These are phyloP conservation scores for Monosporozyma unispora DNA, from an alignment of 805 yeast species.

Conservation along the genomic window DNA sequence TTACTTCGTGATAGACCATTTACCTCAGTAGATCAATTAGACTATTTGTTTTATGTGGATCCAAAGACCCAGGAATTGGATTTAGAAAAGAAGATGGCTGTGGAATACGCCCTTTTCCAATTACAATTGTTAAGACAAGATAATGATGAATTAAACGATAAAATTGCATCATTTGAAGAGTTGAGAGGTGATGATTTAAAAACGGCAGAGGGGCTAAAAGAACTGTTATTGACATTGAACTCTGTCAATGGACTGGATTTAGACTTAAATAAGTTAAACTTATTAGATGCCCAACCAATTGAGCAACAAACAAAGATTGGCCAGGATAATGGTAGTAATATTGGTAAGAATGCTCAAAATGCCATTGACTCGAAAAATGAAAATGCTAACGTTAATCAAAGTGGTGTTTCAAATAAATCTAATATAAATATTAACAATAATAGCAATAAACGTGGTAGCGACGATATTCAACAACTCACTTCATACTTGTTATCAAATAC, in stretches of 20 bases:
- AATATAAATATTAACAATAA: neutral
- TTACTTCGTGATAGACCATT: constrained; percentile 9
- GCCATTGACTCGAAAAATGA: neutral
- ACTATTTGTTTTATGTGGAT: constrained; percentile 17
- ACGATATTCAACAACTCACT: constrained; percentile 21
- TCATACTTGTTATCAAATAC: constrained; percentile 25
- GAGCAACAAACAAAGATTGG: neutral
- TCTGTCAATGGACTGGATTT: constrained; percentile 16
- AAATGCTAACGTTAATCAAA: neutral
- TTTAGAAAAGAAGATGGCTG: constrained; percentile 21
- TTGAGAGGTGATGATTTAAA: constrained; percentile 8
- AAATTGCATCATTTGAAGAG: constrained; percentile 7
- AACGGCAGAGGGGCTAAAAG: constrained; percentile 15
- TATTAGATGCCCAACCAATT: neutral
- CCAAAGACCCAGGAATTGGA: constrained; percentile 15
- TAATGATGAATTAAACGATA: constrained; percentile 2
- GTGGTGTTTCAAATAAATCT: neutral
- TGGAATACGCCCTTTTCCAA: constrained; percentile 24
- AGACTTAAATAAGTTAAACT: constrained; percentile 7
- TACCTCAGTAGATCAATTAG: constrained; percentile 21
- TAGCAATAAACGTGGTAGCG: neutral
- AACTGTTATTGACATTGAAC: constrained; percentile 13
- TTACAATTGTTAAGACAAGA: constrained; percentile 11
- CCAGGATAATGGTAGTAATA: neutral
- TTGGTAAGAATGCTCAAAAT: neutral